Percentiles rank a stretch among this genome's conserved stretches.
Evolutionary conservation across 257 asterid species (phyloP).

Genomic region (Forsythia viridissima): DNA sequence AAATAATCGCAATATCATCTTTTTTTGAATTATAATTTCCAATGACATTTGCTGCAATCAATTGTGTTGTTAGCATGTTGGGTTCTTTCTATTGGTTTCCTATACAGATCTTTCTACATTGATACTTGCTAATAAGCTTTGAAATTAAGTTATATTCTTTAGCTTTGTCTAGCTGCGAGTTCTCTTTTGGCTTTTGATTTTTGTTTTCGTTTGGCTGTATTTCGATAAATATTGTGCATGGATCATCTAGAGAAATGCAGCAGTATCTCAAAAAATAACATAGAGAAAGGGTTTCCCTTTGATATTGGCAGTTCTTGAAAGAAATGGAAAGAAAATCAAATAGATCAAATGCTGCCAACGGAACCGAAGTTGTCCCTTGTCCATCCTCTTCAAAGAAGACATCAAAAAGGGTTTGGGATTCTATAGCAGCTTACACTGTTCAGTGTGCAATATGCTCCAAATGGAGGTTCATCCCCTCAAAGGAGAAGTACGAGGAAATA

Average conservation of each 20-base stretch:
- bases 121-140: not conserved
- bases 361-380: not conserved
- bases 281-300: not conserved
- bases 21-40: not conserved
- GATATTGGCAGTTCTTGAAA: constrained; percentile 4
- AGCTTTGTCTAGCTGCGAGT: not conserved
- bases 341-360: not conserved
- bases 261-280: not conserved
- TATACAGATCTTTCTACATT: not conserved
- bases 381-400: not conserved
- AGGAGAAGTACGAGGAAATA: constrained; percentile 73
- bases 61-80: not conserved
- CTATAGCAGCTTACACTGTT: constrained; percentile 37
- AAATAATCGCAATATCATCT: not conserved
- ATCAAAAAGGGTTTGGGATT: constrained; percentile 43
- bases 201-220: not conserved
- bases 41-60: not conserved
- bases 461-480: constrained; percentile 79
- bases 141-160: no score
- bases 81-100: not conserved
- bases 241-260: not conserved
- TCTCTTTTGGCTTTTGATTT: no score
- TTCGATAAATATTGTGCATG: no score
- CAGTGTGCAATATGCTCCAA: constrained; percentile 64
- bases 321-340: constrained; percentile 26